A percentile compares a stretch with the other conserved stretches of the same genome.
phyloP scores from a whole-genome alignment of 1,284 basidiomycete genomes.

The Moesziomyces sp. region DNA sequence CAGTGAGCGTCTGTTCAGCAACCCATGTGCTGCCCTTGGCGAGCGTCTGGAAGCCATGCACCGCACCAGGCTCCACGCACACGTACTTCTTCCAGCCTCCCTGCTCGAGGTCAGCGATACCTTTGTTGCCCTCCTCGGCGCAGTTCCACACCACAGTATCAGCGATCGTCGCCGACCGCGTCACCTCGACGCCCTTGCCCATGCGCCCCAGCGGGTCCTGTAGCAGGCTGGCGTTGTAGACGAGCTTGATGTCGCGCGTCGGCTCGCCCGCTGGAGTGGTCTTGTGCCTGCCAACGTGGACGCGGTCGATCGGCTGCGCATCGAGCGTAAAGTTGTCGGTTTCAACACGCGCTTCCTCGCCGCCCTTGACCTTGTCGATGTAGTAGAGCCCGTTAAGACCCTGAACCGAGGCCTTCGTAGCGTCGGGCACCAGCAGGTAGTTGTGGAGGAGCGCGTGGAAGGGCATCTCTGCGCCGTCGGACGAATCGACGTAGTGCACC shows the following conservation, averaged over 20 bases:
- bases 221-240: slow-evolving; percentile 37
- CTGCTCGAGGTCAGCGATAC: slow-evolving; percentile 67
- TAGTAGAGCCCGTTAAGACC: slow-evolving; percentile 50
- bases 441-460: slow-evolving; percentile 69
- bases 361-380: slow-evolving; percentile 50
- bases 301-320: slow-evolving; percentile 44
- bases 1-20: slow-evolving; percentile 40
- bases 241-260: slow-evolving; percentile 35
- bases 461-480: slow-evolving; percentile 46
- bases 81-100: slow-evolving; percentile 66
- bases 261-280: slow-evolving; percentile 7
- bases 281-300: slow-evolving; percentile 46
- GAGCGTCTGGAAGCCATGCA: slow-evolving; percentile 59
- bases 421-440: slow-evolving; percentile 60
- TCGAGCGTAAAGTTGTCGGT: slow-evolving; percentile 33
- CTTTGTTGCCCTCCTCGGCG: slow-evolving; percentile 60
- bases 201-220: slow-evolving; percentile 35
- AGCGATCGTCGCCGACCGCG: slow-evolving; percentile 42
- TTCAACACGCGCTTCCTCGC: slow-evolving; percentile 22
- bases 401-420: slow-evolving; percentile 40
- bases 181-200: slow-evolving; percentile 48
- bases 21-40: slow-evolving; percentile 54
- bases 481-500: slow-evolving; percentile 49
- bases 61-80: slow-evolving; percentile 68
- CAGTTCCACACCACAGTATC: slow-evolving; percentile 69